These are phyloP conservation scores for Coemansia sp. DNA, from an alignment of 192 early-diverging fungal species.

Conservation along the genomic window DNA sequence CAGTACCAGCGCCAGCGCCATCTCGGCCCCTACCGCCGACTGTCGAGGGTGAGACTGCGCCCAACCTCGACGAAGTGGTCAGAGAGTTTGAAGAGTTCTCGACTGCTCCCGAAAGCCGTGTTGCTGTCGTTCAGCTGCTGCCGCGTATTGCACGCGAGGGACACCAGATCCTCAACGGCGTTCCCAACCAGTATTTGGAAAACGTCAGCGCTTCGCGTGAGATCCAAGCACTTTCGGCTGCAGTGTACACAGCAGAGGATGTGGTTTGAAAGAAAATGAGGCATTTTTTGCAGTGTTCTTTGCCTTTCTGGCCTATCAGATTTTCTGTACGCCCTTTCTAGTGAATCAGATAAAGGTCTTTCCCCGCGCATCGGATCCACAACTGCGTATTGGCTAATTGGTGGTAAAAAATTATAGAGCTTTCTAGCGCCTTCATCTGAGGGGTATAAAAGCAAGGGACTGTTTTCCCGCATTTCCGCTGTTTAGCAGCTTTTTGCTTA, in stretches of 20 bases:
- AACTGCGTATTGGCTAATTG: not conserved
- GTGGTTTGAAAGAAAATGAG: slow-evolving; percentile 14
- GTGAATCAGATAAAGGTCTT: slow-evolving; percentile 4
- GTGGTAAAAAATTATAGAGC: not conserved
- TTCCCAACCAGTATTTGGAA: slow-evolving; percentile 72
- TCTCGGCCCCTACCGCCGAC: slow-evolving; percentile 42
- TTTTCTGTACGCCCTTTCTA: slow-evolving; percentile 1
- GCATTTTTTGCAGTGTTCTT: not conserved
- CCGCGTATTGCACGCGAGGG: slow-evolving; percentile 68
- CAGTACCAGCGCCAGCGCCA: slow-evolving; percentile 26
- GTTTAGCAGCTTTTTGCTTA: not conserved
- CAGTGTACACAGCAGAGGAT: slow-evolving; percentile 71
- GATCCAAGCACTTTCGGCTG: slow-evolving; percentile 73
- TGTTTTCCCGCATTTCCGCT: not conserved
- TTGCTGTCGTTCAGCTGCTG: slow-evolving; percentile 64
- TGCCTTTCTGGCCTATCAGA: not conserved
- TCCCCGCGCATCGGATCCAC: not conserved
- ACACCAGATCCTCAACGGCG: slow-evolving; percentile 71
- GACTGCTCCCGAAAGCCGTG: slow-evolving; percentile 47
- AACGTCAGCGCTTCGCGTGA: slow-evolving; percentile 69
- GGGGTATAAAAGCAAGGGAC: not conserved
- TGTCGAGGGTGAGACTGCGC: slow-evolving; percentile 39
- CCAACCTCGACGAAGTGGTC: slow-evolving; percentile 55
- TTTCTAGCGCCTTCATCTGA: not conserved
- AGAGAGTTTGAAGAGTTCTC: slow-evolving; percentile 61